Percentiles rank a stretch among this genome's conserved stretches.
Conservation (phyloP, 176 grass and related monocot genomes). For the Calamus simplicifolius region DNA sequence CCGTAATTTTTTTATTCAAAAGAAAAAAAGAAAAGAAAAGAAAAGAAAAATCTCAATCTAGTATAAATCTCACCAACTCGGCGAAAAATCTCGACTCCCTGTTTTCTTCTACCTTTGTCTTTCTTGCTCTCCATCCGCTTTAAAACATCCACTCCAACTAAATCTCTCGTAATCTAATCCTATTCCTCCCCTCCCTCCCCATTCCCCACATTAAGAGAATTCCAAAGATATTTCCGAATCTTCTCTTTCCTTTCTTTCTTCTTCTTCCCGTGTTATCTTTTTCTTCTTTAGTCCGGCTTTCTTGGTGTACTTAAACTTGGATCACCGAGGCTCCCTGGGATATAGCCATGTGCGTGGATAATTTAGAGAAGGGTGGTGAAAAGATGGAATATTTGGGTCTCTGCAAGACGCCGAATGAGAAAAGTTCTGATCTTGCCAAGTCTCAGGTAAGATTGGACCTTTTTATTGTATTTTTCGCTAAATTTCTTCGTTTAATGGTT, state of each 20-base stretch:
- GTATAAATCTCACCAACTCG: no score
- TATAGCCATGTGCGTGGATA: slow-evolving; percentile 65
- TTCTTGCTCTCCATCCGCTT: no score
- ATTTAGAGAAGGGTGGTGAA: slow-evolving; percentile 35
- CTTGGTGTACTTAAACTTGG: no score
- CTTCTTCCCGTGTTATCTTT: neutral
- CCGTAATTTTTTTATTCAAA: no score
- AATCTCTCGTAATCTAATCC: no score
- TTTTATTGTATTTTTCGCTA: slow-evolving; percentile 8
- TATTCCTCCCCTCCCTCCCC: neutral
- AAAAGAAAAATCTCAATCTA: no score
- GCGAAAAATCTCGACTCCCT: no score
- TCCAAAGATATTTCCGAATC: slow-evolving; percentile 24
- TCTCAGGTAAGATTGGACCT: slow-evolving; percentile 23
- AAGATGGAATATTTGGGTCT: slow-evolving; percentile 34
- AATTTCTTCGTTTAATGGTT: neutral
- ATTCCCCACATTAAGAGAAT: neutral
- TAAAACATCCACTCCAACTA: no score
- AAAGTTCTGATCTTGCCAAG: slow-evolving; percentile 31
- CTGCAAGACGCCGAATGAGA: slow-evolving; percentile 29
- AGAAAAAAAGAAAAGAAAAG: no score
- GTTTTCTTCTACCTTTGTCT: no score
- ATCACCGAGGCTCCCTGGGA: no score
- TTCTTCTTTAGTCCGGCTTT: no score
- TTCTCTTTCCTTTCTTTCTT: slow-evolving; percentile 9